Conservation (phyloP, 2,329 filamentous ascomycete genomes). For the Cladobotryum mycophilum region DNA sequence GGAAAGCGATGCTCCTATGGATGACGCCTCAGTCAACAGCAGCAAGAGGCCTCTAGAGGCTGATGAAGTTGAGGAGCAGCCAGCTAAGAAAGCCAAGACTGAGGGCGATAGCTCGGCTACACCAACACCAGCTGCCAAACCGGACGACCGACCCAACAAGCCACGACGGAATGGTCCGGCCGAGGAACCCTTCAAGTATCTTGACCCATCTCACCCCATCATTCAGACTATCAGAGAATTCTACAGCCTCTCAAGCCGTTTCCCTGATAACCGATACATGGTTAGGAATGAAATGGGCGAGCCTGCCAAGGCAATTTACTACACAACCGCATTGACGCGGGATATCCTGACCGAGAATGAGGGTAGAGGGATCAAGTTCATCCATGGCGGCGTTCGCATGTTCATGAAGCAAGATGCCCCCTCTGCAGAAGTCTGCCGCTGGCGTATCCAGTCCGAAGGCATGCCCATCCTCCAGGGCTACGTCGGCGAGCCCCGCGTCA, state of each 20-base stretch:
- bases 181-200: slow-evolving; percentile 94
- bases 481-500: slow-evolving; percentile 70
- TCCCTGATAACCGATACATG: slow-evolving; percentile 89
- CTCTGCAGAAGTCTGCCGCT: slow-evolving; percentile 76
- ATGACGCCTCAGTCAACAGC: slow-evolving; percentile 25
- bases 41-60: slow-evolving; percentile 31
- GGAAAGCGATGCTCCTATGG: slow-evolving; percentile 25
- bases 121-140: slow-evolving; percentile 18
- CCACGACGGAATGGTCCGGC: slow-evolving; percentile 47
- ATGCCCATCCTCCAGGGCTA: slow-evolving; percentile 87
- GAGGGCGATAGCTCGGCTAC: slow-evolving; percentile 19
- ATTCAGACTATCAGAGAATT: slow-evolving; percentile 74
- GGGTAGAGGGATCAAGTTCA: slow-evolving; percentile 85
- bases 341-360: slow-evolving; percentile 85
- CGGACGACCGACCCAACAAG: slow-evolving; percentile 24
- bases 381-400: slow-evolving; percentile 97
- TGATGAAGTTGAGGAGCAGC: slow-evolving; percentile 31
- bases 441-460: slow-evolving; percentile 94
- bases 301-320: slow-evolving; percentile 93
- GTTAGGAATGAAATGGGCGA: slow-evolving; percentile 87
- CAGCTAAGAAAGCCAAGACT: slow-evolving; percentile 45
- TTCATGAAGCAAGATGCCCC: slow-evolving; percentile 97
- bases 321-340: slow-evolving; percentile 77
- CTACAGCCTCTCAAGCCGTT: slow-evolving; percentile 76
- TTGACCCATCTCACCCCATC: slow-evolving; percentile 66